A percentile compares a stretch with the other conserved stretches of the same genome.
These are phyloP conservation scores for Citrullus colocynthis DNA, from an alignment of 306 rosid genomes.

Conservation along the genomic window DNA sequence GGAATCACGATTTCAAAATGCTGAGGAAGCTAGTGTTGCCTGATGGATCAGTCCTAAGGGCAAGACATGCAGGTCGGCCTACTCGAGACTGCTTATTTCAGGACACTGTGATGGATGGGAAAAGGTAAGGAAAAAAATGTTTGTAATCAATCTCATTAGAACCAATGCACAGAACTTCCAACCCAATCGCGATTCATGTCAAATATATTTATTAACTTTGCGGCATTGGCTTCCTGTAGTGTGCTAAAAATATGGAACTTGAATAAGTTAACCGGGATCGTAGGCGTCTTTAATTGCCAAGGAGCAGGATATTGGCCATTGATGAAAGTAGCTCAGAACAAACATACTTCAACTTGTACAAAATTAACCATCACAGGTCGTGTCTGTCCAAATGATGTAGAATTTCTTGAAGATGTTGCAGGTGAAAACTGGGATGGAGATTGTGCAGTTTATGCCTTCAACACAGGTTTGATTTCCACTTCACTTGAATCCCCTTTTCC, in stretches of 20 bases:
- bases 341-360: background rate
- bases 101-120: conserved; percentile 51
- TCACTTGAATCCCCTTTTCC: background rate
- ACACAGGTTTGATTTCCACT: conserved; percentile 31
- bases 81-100: conserved; percentile 58
- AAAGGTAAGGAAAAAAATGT: conserved; percentile 17
- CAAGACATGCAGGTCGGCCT: conserved; percentile 54
- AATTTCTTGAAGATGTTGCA: conserved; percentile 48
- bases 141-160: background rate
- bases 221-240: conserved; percentile 20
- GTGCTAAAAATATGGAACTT: conserved; percentile 62
- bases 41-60: conserved; percentile 60
- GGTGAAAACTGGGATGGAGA: conserved; percentile 61
- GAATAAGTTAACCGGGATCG: conserved; percentile 43
- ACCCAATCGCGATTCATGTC: background rate
- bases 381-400: conserved; percentile 39
- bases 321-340: conserved; percentile 20
- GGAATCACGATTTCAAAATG: conserved; percentile 52
- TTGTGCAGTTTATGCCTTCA: conserved; percentile 38
- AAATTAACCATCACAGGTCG: conserved; percentile 24
- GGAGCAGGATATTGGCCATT: conserved; percentile 63
- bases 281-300: conserved; percentile 67
- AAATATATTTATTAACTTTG: background rate
- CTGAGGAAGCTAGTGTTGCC: conserved; percentile 49
- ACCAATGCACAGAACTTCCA: background rate